Evolutionary conservation across 306 rosid genomes (phyloP).

Genomic region (Ziziphus jujuba): DNA sequence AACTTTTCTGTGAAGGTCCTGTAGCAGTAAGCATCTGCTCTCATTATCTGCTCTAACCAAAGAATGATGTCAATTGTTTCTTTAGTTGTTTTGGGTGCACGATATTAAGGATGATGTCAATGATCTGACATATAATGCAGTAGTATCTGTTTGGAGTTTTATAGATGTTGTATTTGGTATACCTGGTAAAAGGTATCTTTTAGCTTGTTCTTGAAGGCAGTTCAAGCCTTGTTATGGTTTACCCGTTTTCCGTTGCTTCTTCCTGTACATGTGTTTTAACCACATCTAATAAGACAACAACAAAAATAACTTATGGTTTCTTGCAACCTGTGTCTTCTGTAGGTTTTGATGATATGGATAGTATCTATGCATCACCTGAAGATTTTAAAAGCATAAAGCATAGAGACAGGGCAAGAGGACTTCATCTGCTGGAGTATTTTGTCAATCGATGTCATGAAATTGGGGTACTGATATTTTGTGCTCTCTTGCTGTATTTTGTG

Average conservation of each 20-base stretch:
- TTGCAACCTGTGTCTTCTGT: slow-evolving; percentile 19
- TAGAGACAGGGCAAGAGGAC: slow-evolving; percentile 58
- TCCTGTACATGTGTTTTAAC: slow-evolving; percentile 10
- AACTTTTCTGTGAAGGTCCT: neutral
- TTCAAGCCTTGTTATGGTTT: neutral
- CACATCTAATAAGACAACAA: neutral
- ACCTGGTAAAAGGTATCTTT: no score
- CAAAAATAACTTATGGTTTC: slow-evolving; percentile 4
- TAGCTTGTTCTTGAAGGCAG: neutral
- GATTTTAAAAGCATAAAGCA: slow-evolving; percentile 62
- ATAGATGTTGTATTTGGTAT: no score
- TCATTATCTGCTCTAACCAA: neutral
- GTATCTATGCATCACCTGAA: slow-evolving; percentile 79
- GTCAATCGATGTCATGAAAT: slow-evolving; percentile 79
- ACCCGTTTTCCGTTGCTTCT: neutral
- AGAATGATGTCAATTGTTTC: neutral
- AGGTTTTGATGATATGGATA: slow-evolving; percentile 86
- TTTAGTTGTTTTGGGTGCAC: neutral
- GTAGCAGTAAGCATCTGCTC: neutral
- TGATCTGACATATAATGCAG: neutral
- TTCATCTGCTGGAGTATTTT: slow-evolving; percentile 78
- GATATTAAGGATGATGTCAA: neutral
- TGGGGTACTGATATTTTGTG: slow-evolving; percentile 53
- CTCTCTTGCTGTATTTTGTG: neutral
- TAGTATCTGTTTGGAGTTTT: neutral